phyloP scores from a whole-genome alignment of 2,329 filamentous ascomycete species.

The Aspergillus pseudoglaucus region DNA sequence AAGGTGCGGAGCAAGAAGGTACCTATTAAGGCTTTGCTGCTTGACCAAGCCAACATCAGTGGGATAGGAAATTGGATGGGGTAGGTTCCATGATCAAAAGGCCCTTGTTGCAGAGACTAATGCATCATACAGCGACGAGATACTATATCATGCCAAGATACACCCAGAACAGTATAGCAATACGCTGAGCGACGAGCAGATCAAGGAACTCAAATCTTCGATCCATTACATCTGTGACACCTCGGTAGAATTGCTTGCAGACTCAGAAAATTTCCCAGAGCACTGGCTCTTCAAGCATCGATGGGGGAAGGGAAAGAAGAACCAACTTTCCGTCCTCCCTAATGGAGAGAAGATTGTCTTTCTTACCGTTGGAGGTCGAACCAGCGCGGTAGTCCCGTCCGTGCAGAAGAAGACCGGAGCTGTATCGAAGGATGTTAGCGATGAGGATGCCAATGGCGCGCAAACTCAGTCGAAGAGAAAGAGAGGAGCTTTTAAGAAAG shows the following conservation, averaged over 20 bases:
- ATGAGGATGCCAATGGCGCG: conserved; percentile 17
- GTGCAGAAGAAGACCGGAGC: conserved; percentile 75
- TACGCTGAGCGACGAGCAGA: conserved; percentile 65
- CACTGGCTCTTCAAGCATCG: conserved; percentile 84
- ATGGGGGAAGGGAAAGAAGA: conserved; percentile 84
- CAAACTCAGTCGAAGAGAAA: conserved; percentile 26
- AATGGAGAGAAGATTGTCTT: conserved; percentile 81
- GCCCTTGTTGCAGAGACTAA: conserved; percentile 4
- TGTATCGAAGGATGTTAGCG: conserved; percentile 48
- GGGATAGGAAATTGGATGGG: conserved; percentile 97
- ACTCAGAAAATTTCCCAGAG: conserved; percentile 76
- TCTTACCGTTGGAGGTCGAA: conserved; percentile 82
- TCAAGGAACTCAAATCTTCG: conserved; percentile 63
- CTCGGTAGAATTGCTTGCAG: conserved; percentile 70
- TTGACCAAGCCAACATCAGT: conserved; percentile 83
- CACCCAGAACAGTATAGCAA: conserved; percentile 93
- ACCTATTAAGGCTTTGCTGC: conserved; percentile 78
- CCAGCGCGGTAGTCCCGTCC: conserved; percentile 78
- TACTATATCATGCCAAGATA: conserved; percentile 79
- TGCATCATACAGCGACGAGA: conserved; percentile 59
- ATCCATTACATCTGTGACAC: conserved; percentile 74
- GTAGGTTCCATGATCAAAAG: conserved; percentile 28
- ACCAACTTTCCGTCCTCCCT: conserved; percentile 59
- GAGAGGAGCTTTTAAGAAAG: conserved; percentile 20
- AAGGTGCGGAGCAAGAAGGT: conserved; percentile 72